These are phyloP conservation scores for Coemansia sp. DNA, from an alignment of 192 early-diverging fungal genomes.

Conservation along the genomic window DNA sequence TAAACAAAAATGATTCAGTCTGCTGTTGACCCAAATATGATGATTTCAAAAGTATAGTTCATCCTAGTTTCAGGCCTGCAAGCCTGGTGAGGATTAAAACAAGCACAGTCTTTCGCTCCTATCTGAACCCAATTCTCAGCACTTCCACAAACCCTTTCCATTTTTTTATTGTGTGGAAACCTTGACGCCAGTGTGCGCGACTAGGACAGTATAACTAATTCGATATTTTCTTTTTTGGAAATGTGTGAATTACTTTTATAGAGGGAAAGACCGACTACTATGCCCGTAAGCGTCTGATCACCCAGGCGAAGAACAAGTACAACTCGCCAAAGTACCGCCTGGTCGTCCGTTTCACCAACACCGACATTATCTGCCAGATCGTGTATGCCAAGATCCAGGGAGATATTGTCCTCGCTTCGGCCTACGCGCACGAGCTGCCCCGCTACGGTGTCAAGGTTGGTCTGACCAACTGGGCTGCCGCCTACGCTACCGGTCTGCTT, in stretches of 20 bases:
- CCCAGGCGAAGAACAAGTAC: constrained; percentile 99
- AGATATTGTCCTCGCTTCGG: constrained; percentile 91
- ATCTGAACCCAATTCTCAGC: constrained; percentile 60
- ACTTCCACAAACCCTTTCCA: background rate
- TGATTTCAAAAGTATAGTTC: constrained; percentile 77
- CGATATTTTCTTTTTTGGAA: background rate
- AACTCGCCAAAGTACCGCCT: constrained; percentile 99
- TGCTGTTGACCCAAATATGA: constrained; percentile 44
- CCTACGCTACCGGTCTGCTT: constrained; percentile 97
- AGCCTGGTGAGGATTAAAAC: constrained; percentile 56
- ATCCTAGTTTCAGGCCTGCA: constrained; percentile 62
- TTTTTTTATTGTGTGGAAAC: background rate
- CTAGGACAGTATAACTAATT: background rate
- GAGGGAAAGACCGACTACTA: constrained; percentile 99
- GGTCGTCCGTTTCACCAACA: constrained; percentile 99
- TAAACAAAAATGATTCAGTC: background rate
- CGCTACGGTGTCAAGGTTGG: constrained; percentile 95
- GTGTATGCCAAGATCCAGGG: constrained; percentile 98
- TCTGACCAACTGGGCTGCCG: constrained; percentile 99
- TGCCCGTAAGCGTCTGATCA: constrained; percentile 96
- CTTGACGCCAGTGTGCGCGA: background rate
- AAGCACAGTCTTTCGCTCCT: constrained; percentile 82
- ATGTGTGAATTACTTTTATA: constrained; percentile 36
- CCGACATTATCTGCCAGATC: constrained; percentile 94
- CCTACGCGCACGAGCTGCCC: constrained; percentile 97